A percentile compares a stretch with the other conserved stretches of the same genome.
Evolutionary conservation across 805 yeast genomes (phyloP).

Genomic region (Teunomyces aglyptinius): DNA sequence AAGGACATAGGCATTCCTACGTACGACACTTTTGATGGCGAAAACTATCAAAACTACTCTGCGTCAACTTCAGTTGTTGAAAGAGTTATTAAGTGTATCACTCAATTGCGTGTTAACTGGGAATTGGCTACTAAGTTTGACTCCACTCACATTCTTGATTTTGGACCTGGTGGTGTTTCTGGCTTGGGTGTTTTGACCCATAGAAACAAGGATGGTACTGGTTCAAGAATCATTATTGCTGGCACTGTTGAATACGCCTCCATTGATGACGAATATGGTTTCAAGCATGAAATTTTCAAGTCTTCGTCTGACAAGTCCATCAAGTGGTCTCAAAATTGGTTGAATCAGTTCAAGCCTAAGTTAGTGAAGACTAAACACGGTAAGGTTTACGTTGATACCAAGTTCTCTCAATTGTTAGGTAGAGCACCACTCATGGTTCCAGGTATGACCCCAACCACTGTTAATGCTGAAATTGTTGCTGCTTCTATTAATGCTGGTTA

Average conservation of each 20-base stretch:
- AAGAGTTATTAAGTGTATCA: slow-evolving; percentile 79
- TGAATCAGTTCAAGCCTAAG: slow-evolving; percentile 80
- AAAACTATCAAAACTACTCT: slow-evolving; percentile 58
- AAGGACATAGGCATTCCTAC: slow-evolving; percentile 76
- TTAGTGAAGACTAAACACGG: slow-evolving; percentile 72
- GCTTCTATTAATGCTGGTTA: slow-evolving; percentile 95
- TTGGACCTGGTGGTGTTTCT: slow-evolving; percentile 98
- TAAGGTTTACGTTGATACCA: slow-evolving; percentile 85
- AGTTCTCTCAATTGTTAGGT: slow-evolving; percentile 86
- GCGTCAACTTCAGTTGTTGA: slow-evolving; percentile 52
- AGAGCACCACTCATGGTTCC: slow-evolving; percentile 97
- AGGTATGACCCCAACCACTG: slow-evolving; percentile 99
- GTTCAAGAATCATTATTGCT: slow-evolving; percentile 89
- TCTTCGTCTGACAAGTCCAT: slow-evolving; percentile 54
- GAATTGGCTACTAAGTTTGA: slow-evolving; percentile 79
- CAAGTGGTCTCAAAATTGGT: slow-evolving; percentile 89
- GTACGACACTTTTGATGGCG: slow-evolving; percentile 83
- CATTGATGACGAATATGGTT: slow-evolving; percentile 84
- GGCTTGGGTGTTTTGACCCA: slow-evolving; percentile 96
- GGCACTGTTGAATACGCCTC: slow-evolving; percentile 74
- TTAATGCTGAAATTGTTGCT: slow-evolving; percentile 88
- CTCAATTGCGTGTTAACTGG: slow-evolving; percentile 92
- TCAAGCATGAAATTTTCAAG: slow-evolving; percentile 92
- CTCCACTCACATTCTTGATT: slow-evolving; percentile 88
- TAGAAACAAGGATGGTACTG: slow-evolving; percentile 98